A percentile compares a stretch with the other conserved stretches of the same genome.
These are phyloP conservation scores for Trypanosoma mega DNA, from an alignment of 208 protist genomes.

Conservation along the genomic window DNA sequence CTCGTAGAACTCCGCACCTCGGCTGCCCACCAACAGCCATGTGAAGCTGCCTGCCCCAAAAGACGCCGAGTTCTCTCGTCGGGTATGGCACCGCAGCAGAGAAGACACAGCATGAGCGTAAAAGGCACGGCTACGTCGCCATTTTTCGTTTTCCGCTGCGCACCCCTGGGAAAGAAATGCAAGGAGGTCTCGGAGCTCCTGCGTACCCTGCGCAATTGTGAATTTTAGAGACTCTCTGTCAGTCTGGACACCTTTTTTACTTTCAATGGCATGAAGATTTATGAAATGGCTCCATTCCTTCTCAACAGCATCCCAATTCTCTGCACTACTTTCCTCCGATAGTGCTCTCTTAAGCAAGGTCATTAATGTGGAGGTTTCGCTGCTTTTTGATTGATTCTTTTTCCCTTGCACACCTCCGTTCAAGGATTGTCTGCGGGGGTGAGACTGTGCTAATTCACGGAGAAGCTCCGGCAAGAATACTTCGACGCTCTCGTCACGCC, in stretches of 20 bases:
- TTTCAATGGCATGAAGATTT: not conserved
- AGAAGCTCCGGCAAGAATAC: not conserved
- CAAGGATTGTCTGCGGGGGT: not conserved
- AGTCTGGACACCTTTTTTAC: not conserved
- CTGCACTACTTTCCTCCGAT: not conserved
- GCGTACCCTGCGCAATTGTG: not conserved
- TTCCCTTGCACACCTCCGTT: not conserved
- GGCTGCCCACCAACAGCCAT: conserved; percentile 12
- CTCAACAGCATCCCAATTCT: conserved; percentile 8
- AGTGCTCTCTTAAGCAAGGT: not conserved
- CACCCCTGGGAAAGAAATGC: conserved; percentile 6
- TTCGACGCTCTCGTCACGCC: not conserved
- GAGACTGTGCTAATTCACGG: not conserved
- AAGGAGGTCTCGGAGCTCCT: conserved; percentile 16
- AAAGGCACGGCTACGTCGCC: not conserved
- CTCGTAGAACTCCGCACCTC: conserved; percentile 15
- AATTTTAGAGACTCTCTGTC: not conserved
- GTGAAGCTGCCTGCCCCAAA: conserved; percentile 8
- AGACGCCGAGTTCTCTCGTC: not conserved
- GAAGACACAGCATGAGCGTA: conserved; percentile 22
- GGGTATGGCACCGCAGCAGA: conserved; percentile 4
- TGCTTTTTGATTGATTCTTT: not conserved
- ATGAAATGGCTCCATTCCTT: conserved; percentile 21
- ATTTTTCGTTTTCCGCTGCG: not conserved
- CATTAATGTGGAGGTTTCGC: not conserved